phyloP scores from a whole-genome alignment of 192 early-diverging fungal species.

The Backusella mclennaniae region DNA sequence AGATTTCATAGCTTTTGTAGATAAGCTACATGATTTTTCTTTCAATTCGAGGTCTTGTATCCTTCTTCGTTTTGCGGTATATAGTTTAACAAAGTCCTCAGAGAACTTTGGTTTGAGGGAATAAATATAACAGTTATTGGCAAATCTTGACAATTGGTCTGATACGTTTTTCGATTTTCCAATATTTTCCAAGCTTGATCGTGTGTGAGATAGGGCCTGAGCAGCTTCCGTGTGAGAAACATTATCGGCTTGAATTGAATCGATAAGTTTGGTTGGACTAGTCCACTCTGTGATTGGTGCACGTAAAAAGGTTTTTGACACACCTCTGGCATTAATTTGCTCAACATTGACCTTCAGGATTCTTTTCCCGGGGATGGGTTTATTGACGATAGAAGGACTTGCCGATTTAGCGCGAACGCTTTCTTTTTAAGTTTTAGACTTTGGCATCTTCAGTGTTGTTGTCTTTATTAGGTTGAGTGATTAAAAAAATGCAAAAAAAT shows the following conservation, averaged over 20 bases:
- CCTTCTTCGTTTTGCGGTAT: not conserved
- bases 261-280: not conserved
- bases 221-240: not conserved
- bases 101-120: not conserved
- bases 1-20: not conserved
- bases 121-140: not conserved
- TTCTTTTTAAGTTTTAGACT: not conserved
- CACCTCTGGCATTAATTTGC: not conserved
- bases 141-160: not conserved
- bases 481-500: no score
- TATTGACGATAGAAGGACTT: not conserved
- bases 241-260: not conserved
- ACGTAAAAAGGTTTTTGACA: not conserved
- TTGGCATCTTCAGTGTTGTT: not conserved
- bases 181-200: not conserved
- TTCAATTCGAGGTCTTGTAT: not conserved
- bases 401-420: not conserved
- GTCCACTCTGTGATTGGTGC: not conserved
- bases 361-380: not conserved
- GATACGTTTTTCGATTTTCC: not conserved
- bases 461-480: no score
- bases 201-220: not conserved
- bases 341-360: not conserved
- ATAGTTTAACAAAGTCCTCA: not conserved
- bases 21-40: not conserved